Base-by-base conservation (phyloP, 495 filamentous ascomycete species). In the Tuber magnatum region DNA sequence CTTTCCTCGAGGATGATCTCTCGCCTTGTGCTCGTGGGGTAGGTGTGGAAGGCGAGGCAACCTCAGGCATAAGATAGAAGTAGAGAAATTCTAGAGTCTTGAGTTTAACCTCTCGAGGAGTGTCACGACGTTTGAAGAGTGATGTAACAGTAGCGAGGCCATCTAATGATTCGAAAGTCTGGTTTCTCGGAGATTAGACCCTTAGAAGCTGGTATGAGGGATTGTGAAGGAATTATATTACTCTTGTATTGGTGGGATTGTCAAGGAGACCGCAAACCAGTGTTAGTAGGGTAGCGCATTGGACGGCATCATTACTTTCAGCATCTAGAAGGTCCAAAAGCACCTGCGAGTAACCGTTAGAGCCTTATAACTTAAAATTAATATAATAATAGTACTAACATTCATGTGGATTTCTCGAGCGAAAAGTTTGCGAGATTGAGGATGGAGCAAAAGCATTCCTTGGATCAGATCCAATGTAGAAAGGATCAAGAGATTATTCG, bases 1-100 rank as follows among this genome's bases (percentile, higher is more conserved):
- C 76, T 80, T 80, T 74, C 84, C 78, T 83, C 79, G 69, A 75
- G 12, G 81, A 79, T 86, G 84, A 74, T 82, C 80, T 77, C 84
- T 85, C 82, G 84, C 82, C 65, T 83, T 82, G 73, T 81, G 73
- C 70, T 84, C 24, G 83, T 18, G 80, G 74, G 61, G 76, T 68
- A 61, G 77, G 78, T 40, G 78, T 80, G 0, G 81, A 82, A 40
- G 81, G 74, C 77, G 88, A 87, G 0, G 86, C 86, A 74, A 88
- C 89, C 84, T 98, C 95, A 42, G 94, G 93, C 90, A 97, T 97
- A 70, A 99, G 89, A 84, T 98, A 99, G 84, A 97, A 97, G 84
- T 98, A 97, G 8, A 99, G 85, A 83, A 99, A 97, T 82, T 99
- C 95, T 75, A 97, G 90, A 16, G 97, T 88, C 80, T 94, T 93